Conservation (phyloP, 139 green algal genomes). For the Coccomyxa sp. region DNA sequence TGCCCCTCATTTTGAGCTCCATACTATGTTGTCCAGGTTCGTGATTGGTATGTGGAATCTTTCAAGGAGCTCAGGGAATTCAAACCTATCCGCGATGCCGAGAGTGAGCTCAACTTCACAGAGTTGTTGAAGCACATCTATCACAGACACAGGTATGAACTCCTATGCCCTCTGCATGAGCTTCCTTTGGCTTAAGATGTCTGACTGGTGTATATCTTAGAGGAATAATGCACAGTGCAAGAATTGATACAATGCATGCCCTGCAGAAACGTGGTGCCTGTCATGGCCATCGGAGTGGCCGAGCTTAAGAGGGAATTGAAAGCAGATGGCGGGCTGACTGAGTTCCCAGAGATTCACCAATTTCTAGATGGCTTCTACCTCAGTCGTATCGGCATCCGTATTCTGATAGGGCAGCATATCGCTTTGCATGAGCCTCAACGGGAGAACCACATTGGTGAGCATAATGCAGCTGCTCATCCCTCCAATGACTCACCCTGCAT, state of each 20-base stretch:
- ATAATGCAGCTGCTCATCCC: background rate
- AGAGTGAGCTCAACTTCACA: conserved; percentile 90
- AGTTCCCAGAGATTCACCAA: conserved; percentile 96
- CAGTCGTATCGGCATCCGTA: conserved; percentile 95
- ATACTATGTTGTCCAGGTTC: conserved; percentile 56
- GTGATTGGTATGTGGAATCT: conserved; percentile 98
- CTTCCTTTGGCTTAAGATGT: background rate
- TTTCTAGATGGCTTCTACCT: conserved; percentile 99
- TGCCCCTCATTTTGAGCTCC: background rate
- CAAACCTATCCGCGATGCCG: conserved; percentile 48
- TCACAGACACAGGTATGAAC: conserved; percentile 14
- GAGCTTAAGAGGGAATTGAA: conserved; percentile 83
- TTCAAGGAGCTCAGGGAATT: conserved; percentile 90
- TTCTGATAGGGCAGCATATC: conserved; percentile 97
- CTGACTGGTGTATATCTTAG: no score
- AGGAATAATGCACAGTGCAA: no score
- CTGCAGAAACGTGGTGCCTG: conserved; percentile 85
- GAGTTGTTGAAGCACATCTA: conserved; percentile 79
- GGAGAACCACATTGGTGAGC: conserved; percentile 46
- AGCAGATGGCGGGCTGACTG: conserved; percentile 50
- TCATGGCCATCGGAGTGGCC: conserved; percentile 91
- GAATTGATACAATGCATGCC: no score
- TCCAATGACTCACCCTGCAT: background rate
- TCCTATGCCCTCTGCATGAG: background rate
- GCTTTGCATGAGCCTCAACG: conserved; percentile 81